These are phyloP conservation scores for Epichloe gansuensis DNA, from an alignment of 2,329 filamentous ascomycete genomes.

Conservation along the genomic window DNA sequence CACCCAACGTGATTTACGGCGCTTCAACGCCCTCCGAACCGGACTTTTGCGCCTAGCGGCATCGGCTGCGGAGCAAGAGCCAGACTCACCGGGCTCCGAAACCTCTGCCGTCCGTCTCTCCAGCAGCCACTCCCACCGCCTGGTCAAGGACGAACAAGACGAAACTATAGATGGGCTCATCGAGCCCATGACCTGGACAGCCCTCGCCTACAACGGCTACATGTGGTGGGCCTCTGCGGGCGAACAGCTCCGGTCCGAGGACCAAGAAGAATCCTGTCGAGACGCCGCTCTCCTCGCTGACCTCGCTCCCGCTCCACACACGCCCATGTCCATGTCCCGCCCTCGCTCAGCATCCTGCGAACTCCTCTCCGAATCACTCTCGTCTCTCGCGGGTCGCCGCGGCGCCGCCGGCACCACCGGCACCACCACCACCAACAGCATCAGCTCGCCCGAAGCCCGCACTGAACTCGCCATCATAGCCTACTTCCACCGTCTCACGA, in stretches of 20 bases:
- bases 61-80: slow-evolving; percentile 12
- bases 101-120: slow-evolving; percentile 15
- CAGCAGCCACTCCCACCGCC: slow-evolving; percentile 13
- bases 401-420: slow-evolving; percentile 11
- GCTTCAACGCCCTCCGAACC: slow-evolving; percentile 56
- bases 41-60: slow-evolving; percentile 41
- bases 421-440: slow-evolving; percentile 6
- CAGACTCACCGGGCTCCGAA: slow-evolving; percentile 17
- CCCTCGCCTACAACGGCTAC: slow-evolving; percentile 68
- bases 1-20: slow-evolving; percentile 77
- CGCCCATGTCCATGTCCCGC: slow-evolving; percentile 21
- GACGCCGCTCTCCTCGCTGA: slow-evolving; percentile 45
- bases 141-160: slow-evolving; percentile 26
- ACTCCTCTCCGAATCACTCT: slow-evolving; percentile 29
- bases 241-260: slow-evolving; percentile 50
- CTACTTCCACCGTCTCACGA: slow-evolving; percentile 69
- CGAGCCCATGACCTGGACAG: slow-evolving; percentile 55
- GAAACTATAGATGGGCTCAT: slow-evolving; percentile 42
- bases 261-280: slow-evolving; percentile 42
- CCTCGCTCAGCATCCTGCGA: slow-evolving; percentile 19
- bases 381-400: slow-evolving; percentile 28
- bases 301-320: slow-evolving; percentile 23
- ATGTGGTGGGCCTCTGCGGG: slow-evolving; percentile 86
- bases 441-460: slow-evolving; percentile 18
- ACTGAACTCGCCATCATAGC: slow-evolving; percentile 61